Evolutionary conservation across 306 rosid species (phyloP), one percentile per base, ranked within the genome.

Genomic region (Lotus japonicus): DNA sequence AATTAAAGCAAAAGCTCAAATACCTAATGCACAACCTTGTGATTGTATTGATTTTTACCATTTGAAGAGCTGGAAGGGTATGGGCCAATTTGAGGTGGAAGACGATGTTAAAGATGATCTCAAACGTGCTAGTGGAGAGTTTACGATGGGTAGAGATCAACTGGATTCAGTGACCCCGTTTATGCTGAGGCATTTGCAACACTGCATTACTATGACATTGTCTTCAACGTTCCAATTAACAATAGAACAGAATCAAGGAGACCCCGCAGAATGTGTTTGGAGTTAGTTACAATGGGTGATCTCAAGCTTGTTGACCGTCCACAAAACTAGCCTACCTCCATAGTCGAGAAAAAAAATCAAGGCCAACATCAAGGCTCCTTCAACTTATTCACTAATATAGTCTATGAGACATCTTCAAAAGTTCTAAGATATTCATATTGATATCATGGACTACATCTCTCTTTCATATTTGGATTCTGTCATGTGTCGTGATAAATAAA

Each of bases 41-140:
- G 99, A 95, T 77, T 96, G 90, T 59, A 90, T 90, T 76, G 99
- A 87, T 57, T 95, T 95, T 74, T 90, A 90, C 85, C 96, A 95
- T 87, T 77, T 90, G 78, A 95, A 95, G 88, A 95, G 97, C 84
- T 81, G 96, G 83, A 95, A 90, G 99, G 99, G 99, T 71, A 95
- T 95, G 97, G 90, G 99, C 79, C 99, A 87, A 77, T 96, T 95
- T 61, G 99, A 95, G 89, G 79, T 95, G 77, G 99, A 95, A 84
- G 99, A 95, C 83, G 96, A 87, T 79, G 97, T 95, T 60, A 97
- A 95, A 60, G 96, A 95, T 52, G 97, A 95, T 84, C 97, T 90
- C 62, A 95, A 95, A 70, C 97, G 97, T 72, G 99, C 97, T 39
- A 95, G 97, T 74, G 99, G 99, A 76, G 97, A 87, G 86, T 95